Evolutionary conservation across 768 basidiomycete species (phyloP).

Genomic region (Lactifluus echinatus): DNA sequence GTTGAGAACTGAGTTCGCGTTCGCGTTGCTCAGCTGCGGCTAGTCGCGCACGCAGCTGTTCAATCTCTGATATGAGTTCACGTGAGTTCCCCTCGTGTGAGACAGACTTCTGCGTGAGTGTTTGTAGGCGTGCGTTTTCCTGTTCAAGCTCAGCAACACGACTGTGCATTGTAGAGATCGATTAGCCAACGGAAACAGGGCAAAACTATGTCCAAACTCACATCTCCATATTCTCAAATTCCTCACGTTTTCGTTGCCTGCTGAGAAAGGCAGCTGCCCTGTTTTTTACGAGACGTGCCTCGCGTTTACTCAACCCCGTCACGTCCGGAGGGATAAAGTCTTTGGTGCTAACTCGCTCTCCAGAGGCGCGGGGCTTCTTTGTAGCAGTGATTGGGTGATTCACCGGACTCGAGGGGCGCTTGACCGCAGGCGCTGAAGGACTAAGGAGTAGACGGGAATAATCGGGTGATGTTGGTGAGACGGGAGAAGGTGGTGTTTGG

Average conservation of each 20-base stretch:
- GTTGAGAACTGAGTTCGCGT: constrained; percentile 53
- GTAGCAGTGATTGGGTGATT: constrained; percentile 21
- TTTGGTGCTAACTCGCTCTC: constrained; percentile 51
- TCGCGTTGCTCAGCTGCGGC: constrained; percentile 60
- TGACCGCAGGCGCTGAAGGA: constrained; percentile 13
- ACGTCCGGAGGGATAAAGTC: constrained; percentile 88
- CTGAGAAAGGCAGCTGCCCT: constrained; percentile 87
- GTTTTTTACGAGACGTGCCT: constrained; percentile 88
- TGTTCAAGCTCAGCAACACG: constrained; percentile 79
- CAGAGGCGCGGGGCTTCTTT: constrained; percentile 42
- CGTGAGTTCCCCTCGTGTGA: constrained; percentile 25
- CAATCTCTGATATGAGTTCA: constrained; percentile 49
- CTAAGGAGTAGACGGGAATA: constrained; percentile 14
- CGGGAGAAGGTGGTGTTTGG: constrained; percentile 28
- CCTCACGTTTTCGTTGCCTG: constrained; percentile 85
- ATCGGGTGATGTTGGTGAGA: constrained; percentile 25
- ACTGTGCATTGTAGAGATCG: constrained; percentile 31
- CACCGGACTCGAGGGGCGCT: constrained; percentile 27
- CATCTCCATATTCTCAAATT: constrained; percentile 88
- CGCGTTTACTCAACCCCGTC: constrained; percentile 79
- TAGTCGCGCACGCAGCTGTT: constrained; percentile 56
- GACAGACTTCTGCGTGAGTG: constrained; percentile 41
- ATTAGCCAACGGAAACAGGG: constrained; percentile 7
- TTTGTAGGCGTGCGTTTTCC: constrained; percentile 68
- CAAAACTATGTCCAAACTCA: constrained; percentile 36